These are phyloP conservation scores for Coemansia sp. DNA, from an alignment of 192 early-diverging fungal genomes.

Conservation along the genomic window DNA sequence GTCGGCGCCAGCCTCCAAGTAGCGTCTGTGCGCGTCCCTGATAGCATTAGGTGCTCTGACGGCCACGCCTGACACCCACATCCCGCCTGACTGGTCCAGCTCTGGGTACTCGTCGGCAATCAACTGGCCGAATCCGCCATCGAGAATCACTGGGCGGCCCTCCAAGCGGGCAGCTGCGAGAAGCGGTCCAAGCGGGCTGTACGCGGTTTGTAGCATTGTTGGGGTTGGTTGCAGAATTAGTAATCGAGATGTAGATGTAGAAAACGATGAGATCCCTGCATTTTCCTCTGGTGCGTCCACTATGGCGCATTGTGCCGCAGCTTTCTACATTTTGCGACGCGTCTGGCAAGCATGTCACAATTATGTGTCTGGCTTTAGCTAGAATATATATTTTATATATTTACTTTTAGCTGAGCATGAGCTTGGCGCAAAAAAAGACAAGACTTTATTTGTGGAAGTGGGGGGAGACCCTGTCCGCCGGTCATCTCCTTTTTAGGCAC, in stretches of 20 bases:
- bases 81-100: constrained; percentile 15
- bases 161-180: constrained; percentile 3
- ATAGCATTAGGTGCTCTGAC: constrained; percentile 18
- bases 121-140: constrained; percentile 40
- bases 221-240: background rate
- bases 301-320: background rate
- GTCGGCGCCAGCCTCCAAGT: constrained; percentile 60
- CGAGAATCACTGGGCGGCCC: constrained; percentile 16
- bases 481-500: background rate
- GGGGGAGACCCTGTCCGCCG: background rate
- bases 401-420: background rate
- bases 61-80: constrained; percentile 34
- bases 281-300: background rate
- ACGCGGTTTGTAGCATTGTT: background rate
- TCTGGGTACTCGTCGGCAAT: constrained; percentile 26
- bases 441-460: background rate
- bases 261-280: background rate
- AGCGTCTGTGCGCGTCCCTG: constrained; percentile 45
- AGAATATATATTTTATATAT: background rate
- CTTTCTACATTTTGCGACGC: constrained; percentile 6
- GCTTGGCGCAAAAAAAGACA: too few species aligned
- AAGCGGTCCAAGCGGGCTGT: background rate
- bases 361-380: constrained; percentile 4
- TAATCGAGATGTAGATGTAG: background rate
- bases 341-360: background rate